Conservation (phyloP, 805 yeast genomes). For the Saturnispora diversa region DNA sequence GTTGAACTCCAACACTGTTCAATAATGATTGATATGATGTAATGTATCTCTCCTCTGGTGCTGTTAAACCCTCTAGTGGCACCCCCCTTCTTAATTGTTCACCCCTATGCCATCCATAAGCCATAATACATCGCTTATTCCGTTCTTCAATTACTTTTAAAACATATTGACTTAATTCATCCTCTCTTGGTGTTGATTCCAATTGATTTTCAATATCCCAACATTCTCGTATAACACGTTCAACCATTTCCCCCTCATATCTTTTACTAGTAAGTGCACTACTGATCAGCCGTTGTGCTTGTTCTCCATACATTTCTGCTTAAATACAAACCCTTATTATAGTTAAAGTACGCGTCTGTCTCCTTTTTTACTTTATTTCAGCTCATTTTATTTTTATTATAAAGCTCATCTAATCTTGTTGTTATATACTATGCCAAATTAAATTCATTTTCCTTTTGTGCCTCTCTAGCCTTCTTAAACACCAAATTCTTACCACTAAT, state of each 20-base stretch:
- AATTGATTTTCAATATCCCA: conserved; percentile 2
- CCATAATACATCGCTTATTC: conserved; percentile 82
- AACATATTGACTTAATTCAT: conserved; percentile 3
- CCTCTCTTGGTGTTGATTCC: neutral
- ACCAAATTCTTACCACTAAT: conserved; percentile 66
- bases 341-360: no score
- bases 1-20: conserved; percentile 64
- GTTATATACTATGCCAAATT: conserved; percentile 37
- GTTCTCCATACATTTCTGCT: conserved; percentile 3
- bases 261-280: neutral
- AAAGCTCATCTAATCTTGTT: neutral
- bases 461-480: conserved; percentile 66
- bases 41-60: conserved; percentile 72
- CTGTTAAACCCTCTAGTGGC: conserved; percentile 49
- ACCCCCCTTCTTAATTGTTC: conserved; percentile 49
- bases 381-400: neutral
- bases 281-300: conserved; percentile 2
- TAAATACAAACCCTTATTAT: no score
- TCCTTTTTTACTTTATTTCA: no score
- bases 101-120: conserved; percentile 68
- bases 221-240: conserved; percentile 3
- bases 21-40: conserved; percentile 63
- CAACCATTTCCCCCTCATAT: conserved; percentile 7
- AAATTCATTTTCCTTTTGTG: conserved; percentile 69
- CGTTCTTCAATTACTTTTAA: conserved; percentile 3